Conservation (phyloP, 768 basidiomycete genomes). For the Termitomyces sp. region DNA sequence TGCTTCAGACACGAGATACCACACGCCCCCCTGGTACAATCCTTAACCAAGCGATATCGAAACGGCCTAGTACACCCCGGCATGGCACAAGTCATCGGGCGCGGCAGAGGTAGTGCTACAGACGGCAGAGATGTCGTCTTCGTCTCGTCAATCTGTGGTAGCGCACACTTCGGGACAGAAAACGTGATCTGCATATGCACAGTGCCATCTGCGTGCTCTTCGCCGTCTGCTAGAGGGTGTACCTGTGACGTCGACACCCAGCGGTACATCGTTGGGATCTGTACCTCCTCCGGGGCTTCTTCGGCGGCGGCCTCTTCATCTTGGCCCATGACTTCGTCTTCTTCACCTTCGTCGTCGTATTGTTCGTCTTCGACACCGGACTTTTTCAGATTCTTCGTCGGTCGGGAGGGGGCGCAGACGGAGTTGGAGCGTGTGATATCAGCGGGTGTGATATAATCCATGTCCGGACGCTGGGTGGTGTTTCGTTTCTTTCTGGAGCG, state of each 20-base stretch:
- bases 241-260: conserved; percentile 61
- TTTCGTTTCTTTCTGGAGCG: conserved; percentile 59
- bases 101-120: background rate
- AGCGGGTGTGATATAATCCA: conserved; percentile 19
- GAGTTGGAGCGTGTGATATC: conserved; percentile 20
- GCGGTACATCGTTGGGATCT: conserved; percentile 56
- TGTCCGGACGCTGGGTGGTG: conserved; percentile 34
- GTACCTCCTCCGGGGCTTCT: conserved; percentile 17
- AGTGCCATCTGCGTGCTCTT: background rate
- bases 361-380: background rate
- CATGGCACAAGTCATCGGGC: conserved; percentile 43
- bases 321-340: background rate
- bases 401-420: conserved; percentile 7
- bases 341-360: background rate
- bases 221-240: conserved; percentile 3
- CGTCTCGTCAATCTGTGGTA: conserved; percentile 1
- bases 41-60: conserved; percentile 63
- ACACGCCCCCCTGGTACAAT: conserved; percentile 62
- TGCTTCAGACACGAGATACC: conserved; percentile 61
- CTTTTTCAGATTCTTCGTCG: conserved; percentile 2
- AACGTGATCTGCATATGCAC: conserved; percentile 42
- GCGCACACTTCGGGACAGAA: conserved; percentile 39
- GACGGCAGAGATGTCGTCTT: background rate
- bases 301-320: conserved; percentile 33
- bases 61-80: conserved; percentile 48